Conservation (phyloP, 345 rosid genomes). For the Erucastrum elatum region DNA sequence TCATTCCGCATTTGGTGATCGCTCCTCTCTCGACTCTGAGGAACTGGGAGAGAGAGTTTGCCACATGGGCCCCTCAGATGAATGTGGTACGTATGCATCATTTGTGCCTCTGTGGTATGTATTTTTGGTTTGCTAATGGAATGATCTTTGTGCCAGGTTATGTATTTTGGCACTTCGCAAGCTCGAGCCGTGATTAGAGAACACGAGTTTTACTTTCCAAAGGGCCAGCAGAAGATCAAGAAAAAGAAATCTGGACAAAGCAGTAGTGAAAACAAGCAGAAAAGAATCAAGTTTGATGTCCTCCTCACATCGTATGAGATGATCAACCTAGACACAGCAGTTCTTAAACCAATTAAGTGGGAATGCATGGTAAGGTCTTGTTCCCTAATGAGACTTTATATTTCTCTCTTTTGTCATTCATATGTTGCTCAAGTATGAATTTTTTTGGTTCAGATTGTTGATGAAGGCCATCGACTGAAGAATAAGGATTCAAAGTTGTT, state of each 20-base stretch:
- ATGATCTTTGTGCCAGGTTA: background rate
- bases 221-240: slow-evolving; percentile 68
- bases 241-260: slow-evolving; percentile 88
- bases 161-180: slow-evolving; percentile 24
- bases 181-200: slow-evolving; percentile 91
- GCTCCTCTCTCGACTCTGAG: slow-evolving; percentile 99
- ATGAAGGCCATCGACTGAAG: slow-evolving; percentile 99
- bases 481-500: slow-evolving; percentile 97
- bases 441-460: slow-evolving; percentile 76
- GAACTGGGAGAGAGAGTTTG: slow-evolving; percentile 99
- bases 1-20: slow-evolving; percentile 83
- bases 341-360: slow-evolving; percentile 92
- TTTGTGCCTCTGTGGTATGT: slow-evolving; percentile 11
- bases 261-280: slow-evolving; percentile 83
- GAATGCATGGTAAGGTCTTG: slow-evolving; percentile 84
- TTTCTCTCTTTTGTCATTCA: slow-evolving; percentile 4
- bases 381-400: slow-evolving; percentile 23
- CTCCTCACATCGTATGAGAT: slow-evolving; percentile 98
- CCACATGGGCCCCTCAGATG: slow-evolving; percentile 99
- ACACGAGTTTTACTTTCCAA: slow-evolving; percentile 85
- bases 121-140: slow-evolving; percentile 11
- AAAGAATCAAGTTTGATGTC: slow-evolving; percentile 96
- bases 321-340: slow-evolving; percentile 81
- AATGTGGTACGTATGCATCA: slow-evolving; percentile 73
- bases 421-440: background rate